These are phyloP conservation scores for Hibiscus trionum DNA, from an alignment of 345 rosid species.

Conservation along the genomic window DNA sequence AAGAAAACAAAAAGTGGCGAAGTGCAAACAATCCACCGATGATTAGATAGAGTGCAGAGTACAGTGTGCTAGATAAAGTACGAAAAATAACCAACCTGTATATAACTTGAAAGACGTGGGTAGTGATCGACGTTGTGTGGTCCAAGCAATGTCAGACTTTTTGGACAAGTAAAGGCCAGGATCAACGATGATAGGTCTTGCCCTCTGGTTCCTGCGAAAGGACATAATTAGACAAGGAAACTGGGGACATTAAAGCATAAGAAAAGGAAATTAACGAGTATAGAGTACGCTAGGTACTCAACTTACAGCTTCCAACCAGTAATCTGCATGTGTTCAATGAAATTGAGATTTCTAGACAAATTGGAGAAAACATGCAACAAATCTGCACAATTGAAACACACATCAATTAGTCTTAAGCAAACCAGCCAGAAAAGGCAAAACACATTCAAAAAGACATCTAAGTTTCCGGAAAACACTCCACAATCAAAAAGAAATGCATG, in stretches of 20 bases:
- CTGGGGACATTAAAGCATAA: not conserved
- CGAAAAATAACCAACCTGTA: constrained; percentile 47
- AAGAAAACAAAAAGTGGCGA: not conserved
- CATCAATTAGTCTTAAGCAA: constrained; percentile 9
- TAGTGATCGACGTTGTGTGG: constrained; percentile 80
- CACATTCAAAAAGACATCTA: too few relatives aligned
- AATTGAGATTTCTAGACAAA: constrained; percentile 62
- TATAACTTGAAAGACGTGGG: constrained; percentile 80
- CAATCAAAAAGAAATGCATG: not conserved
- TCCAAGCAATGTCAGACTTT: constrained; percentile 80
- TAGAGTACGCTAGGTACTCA: not conserved
- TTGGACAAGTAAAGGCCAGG: constrained; percentile 88
- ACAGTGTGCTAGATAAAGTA: not conserved
- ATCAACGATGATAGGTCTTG: constrained; percentile 81
- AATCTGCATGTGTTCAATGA: constrained; percentile 70
- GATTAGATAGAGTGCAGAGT: not conserved
- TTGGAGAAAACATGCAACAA: constrained; percentile 73
- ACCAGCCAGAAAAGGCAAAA: not conserved
- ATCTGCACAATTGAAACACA: constrained; percentile 40
- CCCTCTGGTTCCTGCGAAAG: constrained; percentile 69
- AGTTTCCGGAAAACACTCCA: too few relatives aligned
- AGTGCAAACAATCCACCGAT: not conserved
- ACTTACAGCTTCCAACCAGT: constrained; percentile 95
- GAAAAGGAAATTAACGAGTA: not conserved
- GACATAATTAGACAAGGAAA: not conserved